A percentile compares a stretch with the other conserved stretches of the same genome.
phyloP scores from a whole-genome alignment of 129 eudicot species.

The Pulicaria dysenterica region DNA sequence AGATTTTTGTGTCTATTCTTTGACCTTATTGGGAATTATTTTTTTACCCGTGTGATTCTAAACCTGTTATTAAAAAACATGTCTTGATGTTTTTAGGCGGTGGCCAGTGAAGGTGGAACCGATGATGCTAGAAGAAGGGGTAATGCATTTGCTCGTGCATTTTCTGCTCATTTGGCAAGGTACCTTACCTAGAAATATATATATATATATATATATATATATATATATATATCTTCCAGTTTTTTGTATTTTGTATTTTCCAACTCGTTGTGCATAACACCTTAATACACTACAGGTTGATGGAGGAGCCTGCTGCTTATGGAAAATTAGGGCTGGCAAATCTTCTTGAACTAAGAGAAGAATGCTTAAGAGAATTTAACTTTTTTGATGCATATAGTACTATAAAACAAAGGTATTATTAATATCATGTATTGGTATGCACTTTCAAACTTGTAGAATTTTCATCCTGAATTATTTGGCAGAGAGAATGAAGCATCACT shows the following conservation, averaged over 20 bases:
- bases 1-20: not conserved
- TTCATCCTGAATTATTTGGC: slow-evolving; percentile 14
- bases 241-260: not conserved
- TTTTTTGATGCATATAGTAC: slow-evolving; percentile 89
- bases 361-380: slow-evolving; percentile 94
- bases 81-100: slow-evolving; percentile 63
- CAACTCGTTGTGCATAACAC: not conserved
- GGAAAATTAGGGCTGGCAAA: slow-evolving; percentile 93
- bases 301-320: slow-evolving; percentile 99
- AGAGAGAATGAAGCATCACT: slow-evolving; percentile 99
- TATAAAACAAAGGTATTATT: slow-evolving; percentile 83
- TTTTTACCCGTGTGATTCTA: not conserved
- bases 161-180: slow-evolving; percentile 98
- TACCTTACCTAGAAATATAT: slow-evolving; percentile 18
- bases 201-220: not conserved
- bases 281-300: slow-evolving; percentile 45
- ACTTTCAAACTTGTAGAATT: slow-evolving; percentile 1
- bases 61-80: not conserved
- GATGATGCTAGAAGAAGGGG: slow-evolving; percentile 99
- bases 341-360: slow-evolving; percentile 94
- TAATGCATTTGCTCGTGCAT: slow-evolving; percentile 96
- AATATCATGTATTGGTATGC: not conserved
- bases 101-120: slow-evolving; percentile 99
- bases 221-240: not conserved
- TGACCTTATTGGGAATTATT: slow-evolving; percentile 4